Evolutionary conservation across 805 yeast genomes (phyloP).

Genomic region (Barnettozyma populi): DNA sequence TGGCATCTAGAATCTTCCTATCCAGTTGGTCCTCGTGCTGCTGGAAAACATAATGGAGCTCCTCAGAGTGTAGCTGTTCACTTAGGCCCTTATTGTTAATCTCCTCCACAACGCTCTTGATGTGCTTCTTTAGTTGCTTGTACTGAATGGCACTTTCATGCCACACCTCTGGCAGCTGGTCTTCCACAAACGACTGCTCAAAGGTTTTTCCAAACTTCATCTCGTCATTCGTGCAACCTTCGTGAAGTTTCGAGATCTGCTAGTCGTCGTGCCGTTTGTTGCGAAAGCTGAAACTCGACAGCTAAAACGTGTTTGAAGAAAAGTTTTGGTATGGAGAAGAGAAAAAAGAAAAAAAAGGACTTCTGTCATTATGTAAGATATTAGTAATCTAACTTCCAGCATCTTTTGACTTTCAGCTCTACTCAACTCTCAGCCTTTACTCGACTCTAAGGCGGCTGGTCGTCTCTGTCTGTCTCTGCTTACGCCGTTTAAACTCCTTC

Average conservation of each 20-base stretch:
- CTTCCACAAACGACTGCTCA: conserved; percentile 56
- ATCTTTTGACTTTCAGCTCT: too few relatives aligned
- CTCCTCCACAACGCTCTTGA: conserved; percentile 60
- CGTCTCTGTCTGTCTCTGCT: too few relatives aligned
- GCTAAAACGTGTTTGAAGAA: neutral
- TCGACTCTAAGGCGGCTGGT: too few relatives aligned
- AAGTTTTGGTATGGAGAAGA: too few relatives aligned
- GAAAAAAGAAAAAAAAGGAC: too few relatives aligned
- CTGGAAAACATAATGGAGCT: conserved; percentile 18
- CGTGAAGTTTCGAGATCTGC: neutral
- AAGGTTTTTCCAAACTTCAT: conserved; percentile 78
- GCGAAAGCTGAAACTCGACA: too few relatives aligned
- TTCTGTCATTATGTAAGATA: too few relatives aligned
- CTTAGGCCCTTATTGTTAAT: conserved; percentile 53
- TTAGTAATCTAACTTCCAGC: too few relatives aligned
- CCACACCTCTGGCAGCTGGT: conserved; percentile 65
- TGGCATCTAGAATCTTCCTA: neutral
- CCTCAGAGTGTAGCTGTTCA: conserved; percentile 29
- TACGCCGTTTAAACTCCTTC: too few relatives aligned
- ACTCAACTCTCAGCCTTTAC: too few relatives aligned
- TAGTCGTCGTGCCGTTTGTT: too few relatives aligned
- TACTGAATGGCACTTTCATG: conserved; percentile 63
- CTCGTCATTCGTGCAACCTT: neutral
- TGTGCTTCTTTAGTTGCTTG: conserved; percentile 62
- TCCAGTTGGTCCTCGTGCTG: conserved; percentile 8